Conservation (phyloP, 2,329 filamentous ascomycete genomes). For the Neopestalotiopsis sp. region DNA sequence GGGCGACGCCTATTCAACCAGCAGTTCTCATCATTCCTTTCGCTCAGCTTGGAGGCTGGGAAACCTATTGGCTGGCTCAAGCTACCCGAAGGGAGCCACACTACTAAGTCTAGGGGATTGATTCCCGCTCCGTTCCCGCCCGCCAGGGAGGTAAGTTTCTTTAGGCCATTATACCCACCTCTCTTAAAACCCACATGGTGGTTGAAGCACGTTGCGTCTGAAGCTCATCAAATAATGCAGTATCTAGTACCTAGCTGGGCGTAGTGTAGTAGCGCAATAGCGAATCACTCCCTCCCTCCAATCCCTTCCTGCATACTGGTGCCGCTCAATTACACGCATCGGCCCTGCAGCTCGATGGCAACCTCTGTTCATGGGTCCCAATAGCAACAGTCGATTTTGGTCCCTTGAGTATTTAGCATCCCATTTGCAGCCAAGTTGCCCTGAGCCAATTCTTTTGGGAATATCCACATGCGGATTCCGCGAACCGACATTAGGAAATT, state of each 20-base stretch:
- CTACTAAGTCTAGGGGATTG: neutral
- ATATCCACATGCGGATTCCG: neutral
- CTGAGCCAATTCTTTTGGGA: neutral
- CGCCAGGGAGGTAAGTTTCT: neutral
- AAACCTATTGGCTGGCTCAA: neutral
- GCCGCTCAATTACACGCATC: neutral
- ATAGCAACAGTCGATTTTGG: neutral
- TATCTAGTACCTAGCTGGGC: neutral
- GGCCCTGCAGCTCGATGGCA: neutral
- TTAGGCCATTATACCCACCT: neutral
- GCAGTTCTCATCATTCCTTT: neutral
- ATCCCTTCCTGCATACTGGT: neutral
- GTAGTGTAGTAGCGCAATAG: neutral
- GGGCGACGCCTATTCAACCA: neutral
- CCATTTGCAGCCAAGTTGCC: neutral
- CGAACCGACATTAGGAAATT: neutral
- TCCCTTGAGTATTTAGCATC: neutral
- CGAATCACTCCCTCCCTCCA: neutral
- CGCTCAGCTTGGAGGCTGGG: neutral
- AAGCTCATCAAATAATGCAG: neutral
- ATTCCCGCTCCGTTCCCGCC: neutral
- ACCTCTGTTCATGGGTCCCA: neutral
- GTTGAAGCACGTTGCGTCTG: conserved; percentile 1
- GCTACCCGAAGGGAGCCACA: neutral
- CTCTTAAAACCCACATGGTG: neutral